phyloP scores from a whole-genome alignment of 2,329 filamentous ascomycete genomes.

The Lasiodiplodia hormozganensis region DNA sequence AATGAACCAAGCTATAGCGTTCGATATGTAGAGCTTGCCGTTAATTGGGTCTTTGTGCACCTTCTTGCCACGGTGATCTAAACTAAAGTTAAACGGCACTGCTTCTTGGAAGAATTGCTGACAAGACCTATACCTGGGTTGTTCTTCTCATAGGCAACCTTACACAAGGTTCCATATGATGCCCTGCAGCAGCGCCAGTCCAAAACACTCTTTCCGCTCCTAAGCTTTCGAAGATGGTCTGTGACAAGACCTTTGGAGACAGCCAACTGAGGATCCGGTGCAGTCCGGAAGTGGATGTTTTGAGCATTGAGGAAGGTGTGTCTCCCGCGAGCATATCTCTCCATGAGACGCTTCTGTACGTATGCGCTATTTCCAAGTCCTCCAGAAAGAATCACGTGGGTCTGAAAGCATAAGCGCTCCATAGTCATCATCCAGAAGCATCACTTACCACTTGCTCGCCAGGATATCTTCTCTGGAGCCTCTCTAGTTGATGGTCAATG shows the following conservation, averaged over 20 bases:
- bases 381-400: slow-evolving; percentile 51
- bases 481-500: slow-evolving; percentile 44
- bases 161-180: slow-evolving; percentile 47
- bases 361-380: slow-evolving; percentile 53
- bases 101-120: neutral
- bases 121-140: slow-evolving; percentile 39
- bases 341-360: slow-evolving; percentile 45
- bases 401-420: neutral
- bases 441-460: slow-evolving; percentile 37
- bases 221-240: slow-evolving; percentile 58
- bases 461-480: slow-evolving; percentile 39
- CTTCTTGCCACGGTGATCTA: slow-evolving; percentile 31
- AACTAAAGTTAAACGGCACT: slow-evolving; percentile 11
- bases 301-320: slow-evolving; percentile 36
- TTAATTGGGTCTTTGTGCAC: slow-evolving; percentile 41
- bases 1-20: slow-evolving; percentile 49
- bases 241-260: slow-evolving; percentile 62
- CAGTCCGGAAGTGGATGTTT: slow-evolving; percentile 41
- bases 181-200: slow-evolving; percentile 48
- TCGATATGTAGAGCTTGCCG: slow-evolving; percentile 44
- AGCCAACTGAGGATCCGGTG: slow-evolving; percentile 61
- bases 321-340: slow-evolving; percentile 40
- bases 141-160: slow-evolving; percentile 44
- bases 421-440: neutral
- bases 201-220: slow-evolving; percentile 52